Evolutionary conservation across 192 early-diverging fungal species (phyloP), one percentile per base, ranked within the genome.

Genomic region (Gaertneriomyces semiglobifer): DNA sequence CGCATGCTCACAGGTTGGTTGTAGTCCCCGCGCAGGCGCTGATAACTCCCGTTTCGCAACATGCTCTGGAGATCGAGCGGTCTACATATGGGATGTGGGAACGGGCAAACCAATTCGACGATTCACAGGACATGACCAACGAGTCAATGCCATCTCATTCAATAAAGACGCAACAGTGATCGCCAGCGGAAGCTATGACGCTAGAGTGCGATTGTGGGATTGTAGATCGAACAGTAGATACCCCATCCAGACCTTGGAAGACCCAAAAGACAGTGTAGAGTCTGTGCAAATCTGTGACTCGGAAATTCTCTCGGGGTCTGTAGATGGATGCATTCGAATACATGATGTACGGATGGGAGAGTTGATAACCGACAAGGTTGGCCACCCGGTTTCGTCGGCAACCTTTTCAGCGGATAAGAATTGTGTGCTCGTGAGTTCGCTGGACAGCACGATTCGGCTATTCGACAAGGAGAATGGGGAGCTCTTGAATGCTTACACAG

Each of bases 1-100:
- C 25, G 25, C 25, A 1, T 33, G 25, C 25, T 33, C 25, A 33
- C 25, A 33, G 25, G 6, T 5, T 18, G 20, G 50, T 20, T 52
- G 39, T 44, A 66, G 44, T 33, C 58, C 57, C 8, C 65, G 53
- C 41, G 68, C 65, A 9, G 70, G 66, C 4, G 52, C 69, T 2
- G 80, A 81, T 63, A 81, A 84, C 58, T 65, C 71, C 10, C 65
- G 72, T 20, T 84, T 99, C 67, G 89, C 86, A 25, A 90, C 91
- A 25, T 89, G 91, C 61, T 90, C 90, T 44, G 88, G 79, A 4
- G 95, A 97, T 71, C 85, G 88, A 25, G 68, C 87, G 5, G 89
- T 94, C 11, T 85, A 90, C 60, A 65, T 92, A 6, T 98, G 94
- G 94, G 95, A 99, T 64, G 88, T 96, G 1, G 69, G 71, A 11